Evolutionary conservation across 257 asterid species (phyloP).

Genomic region (Solanum dulcamara): DNA sequence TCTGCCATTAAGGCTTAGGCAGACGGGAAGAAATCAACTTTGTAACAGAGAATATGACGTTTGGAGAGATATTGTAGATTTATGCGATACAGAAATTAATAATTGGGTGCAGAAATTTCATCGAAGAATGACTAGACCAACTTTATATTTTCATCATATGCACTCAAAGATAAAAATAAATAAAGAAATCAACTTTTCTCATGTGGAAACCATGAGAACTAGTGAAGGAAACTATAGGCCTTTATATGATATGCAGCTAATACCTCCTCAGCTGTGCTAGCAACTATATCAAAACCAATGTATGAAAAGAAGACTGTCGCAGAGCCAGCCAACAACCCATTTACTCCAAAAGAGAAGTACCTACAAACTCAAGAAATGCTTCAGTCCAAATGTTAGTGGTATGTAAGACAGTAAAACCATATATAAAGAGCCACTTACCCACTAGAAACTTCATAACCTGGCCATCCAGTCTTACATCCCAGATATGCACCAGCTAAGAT

Average conservation of each 20-base stretch:
- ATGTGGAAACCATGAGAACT: not conserved
- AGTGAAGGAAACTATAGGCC: not conserved
- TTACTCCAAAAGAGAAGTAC: constrained; percentile 23
- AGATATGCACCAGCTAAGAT: constrained; percentile 20
- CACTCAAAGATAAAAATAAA: not conserved
- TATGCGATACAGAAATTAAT: not conserved
- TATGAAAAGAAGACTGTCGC: constrained; percentile 31
- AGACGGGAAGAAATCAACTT: not conserved
- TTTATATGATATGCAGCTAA: not conserved
- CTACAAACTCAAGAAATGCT: constrained; percentile 9
- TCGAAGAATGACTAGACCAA: not conserved
- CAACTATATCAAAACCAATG: constrained; percentile 27
- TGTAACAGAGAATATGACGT: not conserved
- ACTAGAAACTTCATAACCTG: constrained; percentile 16
- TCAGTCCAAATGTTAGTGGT: not conserved
- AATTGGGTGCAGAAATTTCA: not conserved
- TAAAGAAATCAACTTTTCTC: not conserved
- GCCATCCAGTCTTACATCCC: constrained; percentile 30
- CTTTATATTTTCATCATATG: not conserved
- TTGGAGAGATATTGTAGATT: not conserved
- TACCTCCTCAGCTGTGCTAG: constrained; percentile 39
- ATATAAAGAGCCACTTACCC: constrained; percentile 7
- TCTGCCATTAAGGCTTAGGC: not conserved
- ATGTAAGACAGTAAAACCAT: not conserved
- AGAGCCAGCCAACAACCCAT: constrained; percentile 30